These are phyloP conservation scores for Dactylellina haptotyla DNA, from an alignment of 2,329 filamentous ascomycete genomes.

Conservation along the genomic window DNA sequence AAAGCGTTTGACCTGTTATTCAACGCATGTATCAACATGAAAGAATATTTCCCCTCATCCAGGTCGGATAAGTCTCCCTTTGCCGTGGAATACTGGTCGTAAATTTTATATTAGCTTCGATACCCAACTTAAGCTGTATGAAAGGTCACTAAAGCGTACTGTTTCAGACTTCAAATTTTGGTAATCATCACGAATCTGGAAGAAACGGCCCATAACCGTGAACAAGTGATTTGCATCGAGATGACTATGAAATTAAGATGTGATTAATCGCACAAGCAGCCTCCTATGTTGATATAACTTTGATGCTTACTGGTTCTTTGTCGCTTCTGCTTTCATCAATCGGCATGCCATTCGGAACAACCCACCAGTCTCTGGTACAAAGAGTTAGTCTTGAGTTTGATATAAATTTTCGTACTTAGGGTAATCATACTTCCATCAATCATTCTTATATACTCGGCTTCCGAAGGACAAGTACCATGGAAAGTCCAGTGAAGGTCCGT, in stretches of 20 bases:
- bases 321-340: slow-evolving; percentile 2
- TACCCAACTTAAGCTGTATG: neutral
- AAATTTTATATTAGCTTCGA: neutral
- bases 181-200: slow-evolving; percentile 22
- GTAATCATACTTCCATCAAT: neutral
- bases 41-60: slow-evolving; percentile 38
- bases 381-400: too few relatives aligned
- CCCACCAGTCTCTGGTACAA: slow-evolving; percentile 3
- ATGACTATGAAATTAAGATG: neutral
- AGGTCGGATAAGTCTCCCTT: slow-evolving; percentile 29
- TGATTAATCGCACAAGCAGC: neutral
- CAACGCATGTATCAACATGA: slow-evolving; percentile 24
- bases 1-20: neutral
- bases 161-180: neutral
- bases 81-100: slow-evolving; percentile 3
- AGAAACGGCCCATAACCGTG: slow-evolving; percentile 8
- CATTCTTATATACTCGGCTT: slow-evolving; percentile 6
- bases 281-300: neutral
- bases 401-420: neutral
- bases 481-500: slow-evolving; percentile 31
- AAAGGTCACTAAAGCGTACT: neutral
- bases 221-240: neutral
- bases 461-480: slow-evolving; percentile 5
- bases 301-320: neutral
- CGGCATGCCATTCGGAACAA: slow-evolving; percentile 12